Evolutionary conservation across 2,329 filamentous ascomycete species (phyloP).

Genomic region (Fusarium devonianum): DNA sequence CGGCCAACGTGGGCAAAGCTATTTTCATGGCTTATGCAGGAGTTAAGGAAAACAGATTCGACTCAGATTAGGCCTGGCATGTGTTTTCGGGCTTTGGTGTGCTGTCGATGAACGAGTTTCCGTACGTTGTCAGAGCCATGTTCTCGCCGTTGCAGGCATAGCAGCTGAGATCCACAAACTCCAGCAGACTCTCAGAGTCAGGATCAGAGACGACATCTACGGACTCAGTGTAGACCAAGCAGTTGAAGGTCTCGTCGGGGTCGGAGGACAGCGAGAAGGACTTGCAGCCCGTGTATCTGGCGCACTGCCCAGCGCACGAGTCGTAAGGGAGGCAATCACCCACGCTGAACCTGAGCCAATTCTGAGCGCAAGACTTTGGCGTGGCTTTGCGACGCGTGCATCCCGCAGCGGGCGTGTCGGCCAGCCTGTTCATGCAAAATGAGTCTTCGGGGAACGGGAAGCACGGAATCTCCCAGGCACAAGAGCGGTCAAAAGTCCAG

Average conservation of each 20-base stretch:
- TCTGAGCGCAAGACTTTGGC: constrained; percentile 4
- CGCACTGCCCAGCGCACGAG: constrained; percentile 1
- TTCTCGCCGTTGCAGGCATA: constrained; percentile 5
- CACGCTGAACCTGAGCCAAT: constrained; percentile 7
- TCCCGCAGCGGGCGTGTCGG: background rate
- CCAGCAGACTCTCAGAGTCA: background rate
- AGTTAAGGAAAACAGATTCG: too few species aligned
- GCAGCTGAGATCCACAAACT: constrained; percentile 5
- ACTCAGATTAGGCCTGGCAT: background rate
- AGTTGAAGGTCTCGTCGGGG: background rate
- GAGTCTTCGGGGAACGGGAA: background rate
- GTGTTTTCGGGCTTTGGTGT: constrained; percentile 4
- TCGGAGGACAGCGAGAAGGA: constrained; percentile 4
- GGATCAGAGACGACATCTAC: background rate
- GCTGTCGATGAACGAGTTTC: background rate
- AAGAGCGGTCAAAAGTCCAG: constrained; percentile 2
- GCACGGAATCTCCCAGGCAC: constrained; percentile 10
- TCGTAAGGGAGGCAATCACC: background rate
- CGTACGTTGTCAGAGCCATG: constrained; percentile 2
- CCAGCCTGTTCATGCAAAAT: constrained; percentile 5
- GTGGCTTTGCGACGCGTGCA: constrained; percentile 5
- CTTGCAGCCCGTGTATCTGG: background rate
- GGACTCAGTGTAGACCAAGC: constrained; percentile 4
- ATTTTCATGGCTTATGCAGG: too few species aligned
- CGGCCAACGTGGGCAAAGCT: too few species aligned